These are phyloP conservation scores for Kwoniella dejecticola DNA, from an alignment of 768 basidiomycete species.

Conservation along the genomic window DNA sequence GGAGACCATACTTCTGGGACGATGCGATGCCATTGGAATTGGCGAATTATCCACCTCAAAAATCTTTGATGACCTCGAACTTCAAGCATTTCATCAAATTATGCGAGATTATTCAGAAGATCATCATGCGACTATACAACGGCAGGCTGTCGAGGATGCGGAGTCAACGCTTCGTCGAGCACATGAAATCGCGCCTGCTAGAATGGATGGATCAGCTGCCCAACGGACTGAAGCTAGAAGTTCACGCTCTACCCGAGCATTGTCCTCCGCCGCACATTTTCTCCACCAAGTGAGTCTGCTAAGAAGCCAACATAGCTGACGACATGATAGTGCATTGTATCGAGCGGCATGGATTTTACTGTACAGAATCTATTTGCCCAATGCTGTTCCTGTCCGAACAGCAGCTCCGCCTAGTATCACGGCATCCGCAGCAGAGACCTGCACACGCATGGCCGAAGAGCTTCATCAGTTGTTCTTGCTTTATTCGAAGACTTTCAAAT, in stretches of 20 bases:
- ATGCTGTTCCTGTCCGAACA: slow-evolving; percentile 17
- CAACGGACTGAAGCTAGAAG: slow-evolving; percentile 20
- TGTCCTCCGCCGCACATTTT: slow-evolving; percentile 39
- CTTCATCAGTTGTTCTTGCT: slow-evolving; percentile 28
- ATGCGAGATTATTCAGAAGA: slow-evolving; percentile 35
- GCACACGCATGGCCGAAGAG: slow-evolving; percentile 29
- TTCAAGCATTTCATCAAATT: slow-evolving; percentile 30
- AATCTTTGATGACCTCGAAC: slow-evolving; percentile 22
- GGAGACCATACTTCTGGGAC: slow-evolving; percentile 27
- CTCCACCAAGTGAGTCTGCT: slow-evolving; percentile 26
- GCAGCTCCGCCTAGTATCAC: slow-evolving; percentile 4
- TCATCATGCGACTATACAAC: slow-evolving; percentile 32
- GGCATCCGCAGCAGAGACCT: slow-evolving; percentile 5
- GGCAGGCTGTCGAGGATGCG: slow-evolving; percentile 14
- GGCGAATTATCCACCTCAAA: slow-evolving; percentile 22
- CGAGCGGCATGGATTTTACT: slow-evolving; percentile 32
- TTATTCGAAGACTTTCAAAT: slow-evolving; percentile 26
- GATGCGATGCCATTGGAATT: slow-evolving; percentile 19
- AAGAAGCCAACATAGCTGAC: not conserved
- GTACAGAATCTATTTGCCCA: slow-evolving; percentile 30
- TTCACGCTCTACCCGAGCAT: slow-evolving; percentile 16
- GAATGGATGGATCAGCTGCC: slow-evolving; percentile 26
- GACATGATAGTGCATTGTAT: slow-evolving; percentile 28
- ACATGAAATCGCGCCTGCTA: slow-evolving; percentile 15
- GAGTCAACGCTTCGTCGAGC: slow-evolving; percentile 12